These are phyloP conservation scores for Wilcoxina mikolae DNA, from an alignment of 495 filamentous ascomycete genomes.

Conservation along the genomic window DNA sequence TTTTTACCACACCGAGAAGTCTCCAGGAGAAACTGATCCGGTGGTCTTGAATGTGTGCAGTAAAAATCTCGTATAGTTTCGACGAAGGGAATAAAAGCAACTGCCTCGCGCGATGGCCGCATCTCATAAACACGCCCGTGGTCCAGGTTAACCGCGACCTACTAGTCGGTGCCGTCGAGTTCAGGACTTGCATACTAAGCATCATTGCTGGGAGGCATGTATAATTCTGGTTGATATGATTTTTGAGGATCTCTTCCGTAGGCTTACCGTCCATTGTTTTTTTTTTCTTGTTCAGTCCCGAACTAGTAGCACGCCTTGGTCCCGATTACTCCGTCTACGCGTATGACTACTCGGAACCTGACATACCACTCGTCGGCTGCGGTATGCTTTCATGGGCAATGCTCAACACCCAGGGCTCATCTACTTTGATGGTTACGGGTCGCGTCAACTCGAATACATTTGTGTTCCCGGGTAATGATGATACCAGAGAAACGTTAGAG, in stretches of 20 bases:
- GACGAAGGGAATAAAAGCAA: slow-evolving; percentile 78
- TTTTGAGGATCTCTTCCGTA: slow-evolving; percentile 13
- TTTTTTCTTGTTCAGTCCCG: slow-evolving; percentile 46
- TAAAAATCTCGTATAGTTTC: slow-evolving; percentile 96
- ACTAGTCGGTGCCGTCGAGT: slow-evolving; percentile 73
- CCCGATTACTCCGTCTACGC: slow-evolving; percentile 94
- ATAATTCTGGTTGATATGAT: slow-evolving; percentile 17
- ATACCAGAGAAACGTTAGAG: slow-evolving; percentile 74
- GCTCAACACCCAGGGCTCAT: slow-evolving; percentile 34
- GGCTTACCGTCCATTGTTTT: slow-evolving; percentile 3
- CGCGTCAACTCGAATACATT: slow-evolving; percentile 74
- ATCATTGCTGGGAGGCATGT: slow-evolving; percentile 56
- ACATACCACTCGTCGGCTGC: slow-evolving; percentile 84
- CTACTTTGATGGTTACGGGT: slow-evolving; percentile 66
- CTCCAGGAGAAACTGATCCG: not conserved
- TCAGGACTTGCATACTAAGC: slow-evolving; percentile 80
- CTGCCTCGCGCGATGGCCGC: slow-evolving; percentile 79
- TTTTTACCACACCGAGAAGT: not conserved
- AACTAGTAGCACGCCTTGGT: slow-evolving; percentile 66
- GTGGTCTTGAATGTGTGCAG: slow-evolving; percentile 31
- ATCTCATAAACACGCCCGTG: slow-evolving; percentile 63
- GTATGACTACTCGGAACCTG: slow-evolving; percentile 89
- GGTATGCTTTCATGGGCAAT: slow-evolving; percentile 87
- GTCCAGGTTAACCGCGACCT: slow-evolving; percentile 62
- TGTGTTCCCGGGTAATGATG: slow-evolving; percentile 45